phyloP scores from a whole-genome alignment of 768 basidiomycete genomes.

The Podaxis pistillaris region DNA sequence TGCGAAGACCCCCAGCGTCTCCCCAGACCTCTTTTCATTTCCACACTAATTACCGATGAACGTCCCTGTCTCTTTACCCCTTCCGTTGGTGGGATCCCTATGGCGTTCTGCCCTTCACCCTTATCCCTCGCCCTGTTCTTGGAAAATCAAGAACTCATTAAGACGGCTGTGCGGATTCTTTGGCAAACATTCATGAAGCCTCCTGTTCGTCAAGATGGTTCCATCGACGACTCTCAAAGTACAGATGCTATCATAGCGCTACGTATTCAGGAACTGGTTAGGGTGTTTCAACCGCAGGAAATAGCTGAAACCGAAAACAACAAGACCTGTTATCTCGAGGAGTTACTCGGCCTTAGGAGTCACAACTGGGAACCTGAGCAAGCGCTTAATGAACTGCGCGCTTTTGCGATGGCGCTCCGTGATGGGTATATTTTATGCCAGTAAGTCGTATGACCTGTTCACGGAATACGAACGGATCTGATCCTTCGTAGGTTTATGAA shows the following conservation, averaged over 20 bases:
- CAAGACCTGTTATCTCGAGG: neutral
- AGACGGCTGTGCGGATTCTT: neutral
- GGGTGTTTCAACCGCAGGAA: neutral
- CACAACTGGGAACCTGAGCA: neutral
- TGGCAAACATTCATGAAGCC: neutral
- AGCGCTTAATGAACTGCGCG: neutral
- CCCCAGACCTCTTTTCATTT: too few relatives aligned
- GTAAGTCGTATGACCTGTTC: neutral
- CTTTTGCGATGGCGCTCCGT: neutral
- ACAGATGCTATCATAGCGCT: neutral
- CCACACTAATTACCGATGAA: too few relatives aligned
- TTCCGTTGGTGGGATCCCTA: too few relatives aligned
- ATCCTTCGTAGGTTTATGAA: neutral
- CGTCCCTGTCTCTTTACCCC: too few relatives aligned
- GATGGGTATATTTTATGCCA: conserved; percentile 2
- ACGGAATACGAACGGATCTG: neutral
- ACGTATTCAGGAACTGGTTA: neutral
- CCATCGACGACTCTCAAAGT: neutral
- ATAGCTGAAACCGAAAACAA: neutral
- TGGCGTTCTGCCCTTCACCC: neutral
- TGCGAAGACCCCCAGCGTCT: too few relatives aligned
- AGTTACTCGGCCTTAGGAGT: neutral
- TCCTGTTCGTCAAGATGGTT: too few relatives aligned
- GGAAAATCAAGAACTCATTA: neutral
- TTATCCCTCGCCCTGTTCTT: neutral